phyloP scores from a whole-genome alignment of 2,329 filamentous ascomycete species.

The Pleoardoris graminearum region DNA sequence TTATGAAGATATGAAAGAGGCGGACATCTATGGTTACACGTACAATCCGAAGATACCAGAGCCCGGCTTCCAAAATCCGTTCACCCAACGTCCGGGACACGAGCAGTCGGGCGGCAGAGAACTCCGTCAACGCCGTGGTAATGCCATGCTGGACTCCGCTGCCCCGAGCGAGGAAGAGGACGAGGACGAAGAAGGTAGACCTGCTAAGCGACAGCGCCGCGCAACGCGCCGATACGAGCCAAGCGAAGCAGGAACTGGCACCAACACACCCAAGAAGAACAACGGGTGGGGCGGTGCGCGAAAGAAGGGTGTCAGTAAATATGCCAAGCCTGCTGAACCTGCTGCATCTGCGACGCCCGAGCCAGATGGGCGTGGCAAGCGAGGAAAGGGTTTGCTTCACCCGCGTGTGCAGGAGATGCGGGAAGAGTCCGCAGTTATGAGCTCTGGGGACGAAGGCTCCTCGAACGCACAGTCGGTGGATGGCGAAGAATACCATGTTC shows the following conservation, averaged over 20 bases:
- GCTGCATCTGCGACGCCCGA: constrained; percentile 41
- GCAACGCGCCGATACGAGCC: constrained; percentile 42
- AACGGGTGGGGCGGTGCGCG: constrained; percentile 45
- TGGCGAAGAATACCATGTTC: constrained; percentile 30
- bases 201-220: constrained; percentile 40
- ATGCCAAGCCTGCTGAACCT: constrained; percentile 25
- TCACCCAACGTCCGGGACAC: constrained; percentile 54
- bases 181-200: constrained; percentile 36
- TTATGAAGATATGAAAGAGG: constrained; percentile 64
- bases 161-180: constrained; percentile 45
- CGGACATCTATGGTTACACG: constrained; percentile 62
- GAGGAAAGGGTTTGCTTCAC: constrained; percentile 38
- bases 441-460: constrained; percentile 42
- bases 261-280: constrained; percentile 37
- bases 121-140: constrained; percentile 50
- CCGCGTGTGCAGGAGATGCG: constrained; percentile 53
- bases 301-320: constrained; percentile 43
- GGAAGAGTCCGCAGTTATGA: constrained; percentile 46
- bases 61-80: constrained; percentile 60
- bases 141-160: constrained; percentile 44
- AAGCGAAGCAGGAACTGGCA: constrained; percentile 35
- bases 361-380: constrained; percentile 38
- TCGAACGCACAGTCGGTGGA: constrained; percentile 31
- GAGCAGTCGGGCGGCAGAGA: constrained; percentile 52
- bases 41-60: constrained; percentile 56